phyloP scores from a whole-genome alignment of 257 asterid genomes.

The Ehretia macrophylla region DNA sequence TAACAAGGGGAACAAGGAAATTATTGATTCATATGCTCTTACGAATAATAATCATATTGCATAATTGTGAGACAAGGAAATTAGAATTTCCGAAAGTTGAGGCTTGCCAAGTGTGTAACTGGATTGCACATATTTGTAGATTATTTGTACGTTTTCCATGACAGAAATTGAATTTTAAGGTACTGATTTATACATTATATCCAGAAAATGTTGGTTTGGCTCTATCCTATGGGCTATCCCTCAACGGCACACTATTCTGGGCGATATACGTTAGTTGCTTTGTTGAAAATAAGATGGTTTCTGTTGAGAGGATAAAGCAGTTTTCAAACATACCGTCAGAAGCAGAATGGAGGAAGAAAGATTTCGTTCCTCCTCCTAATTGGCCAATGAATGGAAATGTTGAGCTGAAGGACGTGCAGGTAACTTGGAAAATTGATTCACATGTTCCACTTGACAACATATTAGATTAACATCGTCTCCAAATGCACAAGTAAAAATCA shows the following conservation, averaged over 20 bases:
- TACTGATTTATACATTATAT: not conserved
- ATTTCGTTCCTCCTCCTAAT: conserved; percentile 30
- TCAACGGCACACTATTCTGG: conserved; percentile 42
- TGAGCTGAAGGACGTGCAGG: conserved; percentile 55
- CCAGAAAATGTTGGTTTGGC: conserved; percentile 60
- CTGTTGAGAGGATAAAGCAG: conserved; percentile 76
- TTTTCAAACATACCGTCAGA: conserved; percentile 60
- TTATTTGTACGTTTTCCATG: too few relatives aligned
- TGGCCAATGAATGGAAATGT: conserved; percentile 69
- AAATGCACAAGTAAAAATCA: too few relatives aligned
- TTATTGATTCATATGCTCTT: too few relatives aligned
- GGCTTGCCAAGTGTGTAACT: too few relatives aligned
- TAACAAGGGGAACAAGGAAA: too few relatives aligned
- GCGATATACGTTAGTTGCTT: conserved; percentile 35
- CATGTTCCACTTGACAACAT: too few relatives aligned
- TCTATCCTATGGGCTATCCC: conserved; percentile 61
- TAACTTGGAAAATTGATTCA: conserved; percentile 11
- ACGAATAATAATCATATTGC: too few relatives aligned
- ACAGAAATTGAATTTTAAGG: not conserved
- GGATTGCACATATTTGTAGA: too few relatives aligned
- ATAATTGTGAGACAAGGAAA: too few relatives aligned
- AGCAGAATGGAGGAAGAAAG: conserved; percentile 48
- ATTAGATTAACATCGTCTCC: too few relatives aligned
- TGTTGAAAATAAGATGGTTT: conserved; percentile 69
- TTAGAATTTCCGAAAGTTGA: too few relatives aligned